A percentile compares a stretch with the other conserved stretches of the same genome.
These are phyloP conservation scores for Termitomyces sp. DNA, from an alignment of 768 basidiomycete species.

Conservation along the genomic window DNA sequence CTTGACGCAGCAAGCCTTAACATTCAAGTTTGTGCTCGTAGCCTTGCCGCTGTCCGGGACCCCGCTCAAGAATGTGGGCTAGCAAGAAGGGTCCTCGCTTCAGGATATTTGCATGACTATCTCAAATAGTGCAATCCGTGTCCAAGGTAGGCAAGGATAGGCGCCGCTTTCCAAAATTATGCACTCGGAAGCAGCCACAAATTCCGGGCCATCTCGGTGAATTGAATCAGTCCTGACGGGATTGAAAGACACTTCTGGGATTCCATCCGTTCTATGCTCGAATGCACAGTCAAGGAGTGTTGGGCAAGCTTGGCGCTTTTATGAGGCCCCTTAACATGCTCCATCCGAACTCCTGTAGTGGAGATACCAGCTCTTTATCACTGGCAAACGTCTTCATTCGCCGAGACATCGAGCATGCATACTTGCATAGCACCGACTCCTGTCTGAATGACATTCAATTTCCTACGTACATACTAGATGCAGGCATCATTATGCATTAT, in stretches of 20 bases:
- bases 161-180: not conserved
- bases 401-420: not conserved
- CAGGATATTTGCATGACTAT: not conserved
- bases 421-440: not conserved
- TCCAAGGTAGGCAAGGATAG: not conserved
- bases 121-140: not conserved
- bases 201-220: not conserved
- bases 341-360: not conserved
- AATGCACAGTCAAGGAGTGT: not conserved
- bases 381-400: not conserved
- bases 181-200: not conserved
- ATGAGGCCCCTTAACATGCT: not conserved
- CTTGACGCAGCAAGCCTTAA: not conserved
- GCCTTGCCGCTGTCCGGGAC: not conserved
- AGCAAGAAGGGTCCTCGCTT: not conserved
- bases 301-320: not conserved
- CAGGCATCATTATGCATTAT: no score
- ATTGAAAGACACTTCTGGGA: no score
- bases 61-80: no score
- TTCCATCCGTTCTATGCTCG: no score
- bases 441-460: not conserved
- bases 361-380: not conserved
- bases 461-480: no score
- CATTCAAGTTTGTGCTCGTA: not conserved
- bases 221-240: not conserved